These are phyloP conservation scores for Cunninghamia lanceolata DNA, from an alignment of 75 land plant genomes.

Conservation along the genomic window DNA sequence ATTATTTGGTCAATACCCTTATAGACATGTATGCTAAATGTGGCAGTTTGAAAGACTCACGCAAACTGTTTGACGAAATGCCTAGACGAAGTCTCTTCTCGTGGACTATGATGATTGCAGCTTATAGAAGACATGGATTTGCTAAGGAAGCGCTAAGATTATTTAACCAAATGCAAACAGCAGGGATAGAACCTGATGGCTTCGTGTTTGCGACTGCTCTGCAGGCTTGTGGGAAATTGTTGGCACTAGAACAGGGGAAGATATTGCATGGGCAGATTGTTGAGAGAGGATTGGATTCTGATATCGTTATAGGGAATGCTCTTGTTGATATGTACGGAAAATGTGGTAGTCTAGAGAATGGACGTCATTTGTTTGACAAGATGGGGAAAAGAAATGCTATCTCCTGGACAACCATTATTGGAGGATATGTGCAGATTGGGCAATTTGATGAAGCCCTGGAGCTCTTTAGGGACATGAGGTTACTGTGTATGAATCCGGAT, in stretches of 20 bases:
- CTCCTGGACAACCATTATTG: constrained; percentile 55
- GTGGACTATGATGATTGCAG: constrained; percentile 53
- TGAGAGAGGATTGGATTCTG: constrained; percentile 16
- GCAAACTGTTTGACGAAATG: constrained; percentile 2
- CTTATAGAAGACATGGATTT: constrained; percentile 17
- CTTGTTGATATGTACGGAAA: constrained; percentile 75
- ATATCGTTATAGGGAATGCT: constrained; percentile 48
- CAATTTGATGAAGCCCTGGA: constrained; percentile 27
- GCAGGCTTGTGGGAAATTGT: constrained; percentile 34
- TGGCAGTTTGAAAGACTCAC: constrained; percentile 6
- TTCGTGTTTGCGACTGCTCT: constrained; percentile 40
- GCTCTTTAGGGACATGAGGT: constrained; percentile 35
- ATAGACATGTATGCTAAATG: constrained; percentile 18
- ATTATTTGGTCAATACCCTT: background rate
- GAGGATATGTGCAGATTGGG: constrained; percentile 44
- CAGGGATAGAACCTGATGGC: constrained; percentile 35
- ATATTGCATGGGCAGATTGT: constrained; percentile 31
- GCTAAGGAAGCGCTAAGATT: constrained; percentile 21
- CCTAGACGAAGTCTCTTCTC: constrained; percentile 16
- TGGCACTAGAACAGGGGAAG: constrained; percentile 29
- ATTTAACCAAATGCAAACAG: constrained; percentile 31
- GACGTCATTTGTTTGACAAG: constrained; percentile 24
- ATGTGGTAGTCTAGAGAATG: constrained; percentile 41
- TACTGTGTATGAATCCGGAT: constrained; percentile 27
- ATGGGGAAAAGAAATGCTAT: constrained; percentile 35